Percentiles rank a stretch among this genome's conserved stretches.
Evolutionary conservation across 2,329 filamentous ascomycete genomes (phyloP).

Genomic region (Escovopsis weberi): DNA sequence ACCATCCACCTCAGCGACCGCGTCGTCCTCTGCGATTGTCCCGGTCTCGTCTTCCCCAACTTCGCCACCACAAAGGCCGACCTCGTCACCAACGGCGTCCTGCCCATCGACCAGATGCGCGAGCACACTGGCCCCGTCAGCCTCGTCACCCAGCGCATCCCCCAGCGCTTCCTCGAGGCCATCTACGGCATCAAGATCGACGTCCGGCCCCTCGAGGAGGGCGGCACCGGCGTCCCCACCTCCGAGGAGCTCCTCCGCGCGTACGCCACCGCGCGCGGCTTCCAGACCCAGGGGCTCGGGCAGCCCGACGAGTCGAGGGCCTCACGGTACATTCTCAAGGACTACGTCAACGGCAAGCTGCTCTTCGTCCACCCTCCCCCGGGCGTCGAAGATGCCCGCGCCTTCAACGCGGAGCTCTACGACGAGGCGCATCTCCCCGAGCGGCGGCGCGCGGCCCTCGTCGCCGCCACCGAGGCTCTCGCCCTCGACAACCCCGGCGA

Average conservation of each 20-base stretch:
- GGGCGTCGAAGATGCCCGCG: conserved; percentile 48
- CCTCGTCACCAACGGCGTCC: conserved; percentile 83
- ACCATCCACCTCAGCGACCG: conserved; percentile 86
- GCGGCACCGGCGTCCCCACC: conserved; percentile 75
- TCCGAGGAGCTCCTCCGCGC: conserved; percentile 72
- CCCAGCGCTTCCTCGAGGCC: conserved; percentile 77
- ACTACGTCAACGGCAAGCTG: conserved; percentile 94
- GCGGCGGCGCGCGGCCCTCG: conserved; percentile 57
- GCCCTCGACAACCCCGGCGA: conserved; percentile 20
- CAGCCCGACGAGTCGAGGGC: conserved; percentile 90
- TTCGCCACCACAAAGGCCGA: conserved; percentile 95
- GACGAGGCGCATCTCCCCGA: conserved; percentile 67
- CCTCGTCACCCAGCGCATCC: conserved; percentile 73
- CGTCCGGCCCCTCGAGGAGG: conserved; percentile 72
- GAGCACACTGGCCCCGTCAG: conserved; percentile 81
- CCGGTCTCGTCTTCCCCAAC: conserved; percentile 95
- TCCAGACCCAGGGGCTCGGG: conserved; percentile 75
- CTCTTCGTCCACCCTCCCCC: conserved; percentile 86
- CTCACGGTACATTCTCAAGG: conserved; percentile 79
- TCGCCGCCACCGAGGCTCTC: conserved; percentile 32
- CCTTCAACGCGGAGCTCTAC: conserved; percentile 86
- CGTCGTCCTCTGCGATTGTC: conserved; percentile 92
- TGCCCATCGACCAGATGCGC: conserved; percentile 91
- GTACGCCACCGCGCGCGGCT: conserved; percentile 81
- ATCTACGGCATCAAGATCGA: conserved; percentile 86